Evolutionary conservation across 2,329 filamentous ascomycete species (phyloP).

Genomic region (Pyricularia grisea): DNA sequence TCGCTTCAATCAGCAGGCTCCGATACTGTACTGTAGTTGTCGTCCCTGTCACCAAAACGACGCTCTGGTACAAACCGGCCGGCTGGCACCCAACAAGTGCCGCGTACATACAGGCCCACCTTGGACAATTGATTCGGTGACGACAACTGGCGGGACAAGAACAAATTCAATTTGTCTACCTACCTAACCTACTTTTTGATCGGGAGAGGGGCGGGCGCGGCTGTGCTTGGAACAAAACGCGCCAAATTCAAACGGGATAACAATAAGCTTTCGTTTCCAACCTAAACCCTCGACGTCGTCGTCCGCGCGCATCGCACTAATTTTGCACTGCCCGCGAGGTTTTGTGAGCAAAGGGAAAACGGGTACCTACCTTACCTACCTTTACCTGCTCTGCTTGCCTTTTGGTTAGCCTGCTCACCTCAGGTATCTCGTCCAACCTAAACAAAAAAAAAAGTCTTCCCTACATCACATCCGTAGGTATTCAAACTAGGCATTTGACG

Average conservation of each 20-base stretch:
- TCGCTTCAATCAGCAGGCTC: not conserved
- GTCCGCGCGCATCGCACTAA: not conserved
- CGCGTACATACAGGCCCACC: not conserved
- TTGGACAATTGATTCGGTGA: not conserved
- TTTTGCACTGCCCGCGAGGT: not conserved
- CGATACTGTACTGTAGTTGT: not conserved
- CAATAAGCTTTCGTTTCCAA: not conserved
- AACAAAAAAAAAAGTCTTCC: not conserved
- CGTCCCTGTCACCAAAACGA: not conserved
- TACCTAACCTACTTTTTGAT: too few species aligned
- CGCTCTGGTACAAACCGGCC: not conserved
- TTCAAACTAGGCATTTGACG: not conserved
- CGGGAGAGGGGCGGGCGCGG: not conserved
- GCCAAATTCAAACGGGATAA: not conserved
- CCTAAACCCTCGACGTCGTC: not conserved
- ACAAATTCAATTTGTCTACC: not conserved
- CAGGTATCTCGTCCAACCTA: not conserved
- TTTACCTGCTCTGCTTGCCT: not conserved
- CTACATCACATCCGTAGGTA: not conserved
- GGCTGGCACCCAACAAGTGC: not conserved
- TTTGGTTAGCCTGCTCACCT: not conserved
- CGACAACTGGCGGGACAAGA: not conserved
- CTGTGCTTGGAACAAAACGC: not conserved
- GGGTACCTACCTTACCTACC: too few species aligned
- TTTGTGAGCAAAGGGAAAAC: not conserved